Evolutionary conservation across 208 protist genomes (phyloP).

Genomic region (Polymyxa betae): DNA sequence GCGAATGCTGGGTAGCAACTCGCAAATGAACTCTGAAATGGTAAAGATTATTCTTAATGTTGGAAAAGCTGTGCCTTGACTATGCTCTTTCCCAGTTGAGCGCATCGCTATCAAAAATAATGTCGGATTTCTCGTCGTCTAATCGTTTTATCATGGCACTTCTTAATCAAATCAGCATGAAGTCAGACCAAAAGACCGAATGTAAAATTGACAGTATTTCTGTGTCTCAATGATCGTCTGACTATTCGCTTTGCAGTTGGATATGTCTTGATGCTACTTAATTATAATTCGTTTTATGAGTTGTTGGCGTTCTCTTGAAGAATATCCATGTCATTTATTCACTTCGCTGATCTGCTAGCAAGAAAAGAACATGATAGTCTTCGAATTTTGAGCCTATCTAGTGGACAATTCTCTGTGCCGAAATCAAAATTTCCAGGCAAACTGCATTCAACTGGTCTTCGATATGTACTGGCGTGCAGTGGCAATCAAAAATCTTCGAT

Average conservation of each 20-base stretch:
- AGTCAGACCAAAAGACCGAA: not conserved
- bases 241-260: slow-evolving; percentile 16
- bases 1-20: not conserved
- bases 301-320: no score
- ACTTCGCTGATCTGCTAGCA: no score
- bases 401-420: no score
- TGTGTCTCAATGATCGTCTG: not conserved
- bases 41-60: not conserved
- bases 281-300: slow-evolving; percentile 16
- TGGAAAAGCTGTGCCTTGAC: not conserved
- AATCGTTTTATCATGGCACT: slow-evolving; percentile 4
- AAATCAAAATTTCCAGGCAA: no score
- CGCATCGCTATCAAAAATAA: not conserved
- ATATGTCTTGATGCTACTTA: not conserved
- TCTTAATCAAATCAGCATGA: not conserved
- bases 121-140: not conserved
- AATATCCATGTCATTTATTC: no score
- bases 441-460: no score
- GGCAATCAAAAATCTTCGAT: no score
- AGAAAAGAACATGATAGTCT: no score
- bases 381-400: no score
- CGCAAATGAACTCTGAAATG: not conserved
- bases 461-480: no score
- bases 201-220: not conserved
- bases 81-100: not conserved